Conservation (phyloP, 257 asterid genomes). For the Penstemon eatonii region DNA sequence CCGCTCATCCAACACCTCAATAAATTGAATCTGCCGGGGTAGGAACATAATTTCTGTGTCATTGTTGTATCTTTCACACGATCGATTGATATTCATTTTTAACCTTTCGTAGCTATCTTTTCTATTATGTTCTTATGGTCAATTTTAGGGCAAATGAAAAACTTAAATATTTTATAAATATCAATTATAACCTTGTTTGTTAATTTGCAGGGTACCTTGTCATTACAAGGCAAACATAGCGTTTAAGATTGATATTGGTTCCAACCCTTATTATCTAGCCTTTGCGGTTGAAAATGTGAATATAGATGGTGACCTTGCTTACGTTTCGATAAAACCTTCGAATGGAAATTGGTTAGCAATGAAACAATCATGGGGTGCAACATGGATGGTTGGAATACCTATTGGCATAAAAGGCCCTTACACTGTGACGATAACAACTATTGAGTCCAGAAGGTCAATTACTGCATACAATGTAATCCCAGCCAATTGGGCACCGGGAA, state of each 20-base stretch:
- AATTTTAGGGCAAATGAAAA: background rate
- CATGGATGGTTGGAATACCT: conserved; percentile 13
- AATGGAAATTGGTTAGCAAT: conserved; percentile 17
- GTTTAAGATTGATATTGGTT: conserved; percentile 32
- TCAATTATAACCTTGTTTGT: background rate
- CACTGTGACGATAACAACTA: conserved; percentile 12
- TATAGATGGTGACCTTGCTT: conserved; percentile 29
- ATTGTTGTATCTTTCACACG: too few relatives aligned
- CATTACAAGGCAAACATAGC: conserved; percentile 10
- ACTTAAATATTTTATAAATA: background rate
- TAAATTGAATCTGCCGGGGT: too few relatives aligned
- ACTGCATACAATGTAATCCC: conserved; percentile 9
- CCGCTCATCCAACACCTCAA: too few relatives aligned
- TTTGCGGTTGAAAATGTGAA: conserved; percentile 15
- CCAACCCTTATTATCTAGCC: conserved; percentile 27
- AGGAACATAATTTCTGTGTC: too few relatives aligned
- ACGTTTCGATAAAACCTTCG: conserved; percentile 1
- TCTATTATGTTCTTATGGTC: too few relatives aligned
- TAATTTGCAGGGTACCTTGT: conserved; percentile 30
- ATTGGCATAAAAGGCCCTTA: conserved; percentile 10
- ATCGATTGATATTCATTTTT: too few relatives aligned
- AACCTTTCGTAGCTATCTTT: too few relatives aligned
- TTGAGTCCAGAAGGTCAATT: background rate
- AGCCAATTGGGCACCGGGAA: background rate
- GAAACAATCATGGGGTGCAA: conserved; percentile 28